phyloP scores from a whole-genome alignment of 495 filamentous ascomycete species.

The Tuber microsphaerosporum region DNA sequence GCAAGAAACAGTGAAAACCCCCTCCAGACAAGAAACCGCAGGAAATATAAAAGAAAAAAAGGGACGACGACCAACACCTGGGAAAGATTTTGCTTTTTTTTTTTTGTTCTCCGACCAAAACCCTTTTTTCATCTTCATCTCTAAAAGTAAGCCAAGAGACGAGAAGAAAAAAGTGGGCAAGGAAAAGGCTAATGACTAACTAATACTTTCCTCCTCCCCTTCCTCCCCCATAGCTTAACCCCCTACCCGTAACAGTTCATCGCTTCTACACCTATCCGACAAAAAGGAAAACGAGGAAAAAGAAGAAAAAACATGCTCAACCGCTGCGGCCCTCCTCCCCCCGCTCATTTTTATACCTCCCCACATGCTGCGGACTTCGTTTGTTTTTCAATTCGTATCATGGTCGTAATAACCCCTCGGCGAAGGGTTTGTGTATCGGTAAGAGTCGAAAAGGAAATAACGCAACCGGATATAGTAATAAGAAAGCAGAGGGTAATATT shows the following conservation, averaged over 20 bases:
- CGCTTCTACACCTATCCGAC: constrained; percentile 29
- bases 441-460: constrained; percentile 39
- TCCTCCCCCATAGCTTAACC: neutral
- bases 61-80: neutral
- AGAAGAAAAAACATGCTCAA: constrained; percentile 21
- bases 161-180: neutral
- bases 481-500: constrained; percentile 32
- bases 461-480: constrained; percentile 33
- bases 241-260: constrained; percentile 31
- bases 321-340: constrained; percentile 19
- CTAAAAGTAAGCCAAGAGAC: neutral
- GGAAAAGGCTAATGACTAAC: constrained; percentile 2
- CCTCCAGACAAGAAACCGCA: constrained; percentile 4
- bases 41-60: neutral
- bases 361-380: constrained; percentile 37
- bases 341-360: constrained; percentile 22
- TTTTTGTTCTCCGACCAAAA: neutral
- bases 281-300: neutral
- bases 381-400: constrained; percentile 37
- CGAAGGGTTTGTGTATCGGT: constrained; percentile 34
- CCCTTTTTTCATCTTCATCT: neutral
- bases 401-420: constrained; percentile 32
- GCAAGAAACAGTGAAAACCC: neutral
- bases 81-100: neutral
- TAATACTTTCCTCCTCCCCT: constrained; percentile 2